Evolutionary conservation across 2,329 filamentous ascomycete genomes (phyloP).

Genomic region (Curvularia sp.): DNA sequence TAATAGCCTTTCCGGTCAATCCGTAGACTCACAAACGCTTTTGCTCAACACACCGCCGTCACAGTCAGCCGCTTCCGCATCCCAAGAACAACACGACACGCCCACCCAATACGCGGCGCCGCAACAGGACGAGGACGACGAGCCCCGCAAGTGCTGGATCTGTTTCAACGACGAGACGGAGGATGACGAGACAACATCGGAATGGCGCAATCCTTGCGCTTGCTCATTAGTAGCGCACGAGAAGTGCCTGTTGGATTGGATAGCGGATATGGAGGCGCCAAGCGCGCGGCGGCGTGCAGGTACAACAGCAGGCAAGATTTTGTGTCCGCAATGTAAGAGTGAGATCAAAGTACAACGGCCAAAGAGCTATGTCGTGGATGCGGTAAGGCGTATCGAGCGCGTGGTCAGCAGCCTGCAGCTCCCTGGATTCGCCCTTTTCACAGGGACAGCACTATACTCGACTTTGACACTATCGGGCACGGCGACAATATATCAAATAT

Average conservation of each 20-base stretch:
- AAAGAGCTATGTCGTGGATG: slow-evolving; percentile 72
- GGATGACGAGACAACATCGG: slow-evolving; percentile 64
- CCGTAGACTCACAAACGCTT: slow-evolving; percentile 56
- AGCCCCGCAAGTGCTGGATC: slow-evolving; percentile 69
- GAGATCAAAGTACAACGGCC: slow-evolving; percentile 79
- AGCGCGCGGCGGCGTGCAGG: slow-evolving; percentile 59
- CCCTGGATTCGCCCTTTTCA: slow-evolving; percentile 66
- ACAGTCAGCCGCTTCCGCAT: slow-evolving; percentile 20
- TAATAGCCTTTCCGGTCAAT: slow-evolving; percentile 49
- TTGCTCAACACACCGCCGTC: slow-evolving; percentile 49
- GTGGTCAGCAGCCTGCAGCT: slow-evolving; percentile 66
- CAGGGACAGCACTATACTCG: slow-evolving; percentile 55
- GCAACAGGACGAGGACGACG: slow-evolving; percentile 40
- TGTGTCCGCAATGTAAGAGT: slow-evolving; percentile 89
- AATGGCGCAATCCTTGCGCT: slow-evolving; percentile 88
- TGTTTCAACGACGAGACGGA: slow-evolving; percentile 72
- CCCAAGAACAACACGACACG: slow-evolving; percentile 25
- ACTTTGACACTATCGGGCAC: slow-evolving; percentile 64
- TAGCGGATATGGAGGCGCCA: slow-evolving; percentile 81
- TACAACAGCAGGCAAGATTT: slow-evolving; percentile 64
- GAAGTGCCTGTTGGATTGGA: slow-evolving; percentile 87
- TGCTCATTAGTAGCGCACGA: slow-evolving; percentile 93
- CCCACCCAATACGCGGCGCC: slow-evolving; percentile 17
- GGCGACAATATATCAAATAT: slow-evolving; percentile 69
- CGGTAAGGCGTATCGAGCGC: slow-evolving; percentile 66